Evolutionary conservation across 345 rosid genomes (phyloP).

Genomic region (Populus davidiana): DNA sequence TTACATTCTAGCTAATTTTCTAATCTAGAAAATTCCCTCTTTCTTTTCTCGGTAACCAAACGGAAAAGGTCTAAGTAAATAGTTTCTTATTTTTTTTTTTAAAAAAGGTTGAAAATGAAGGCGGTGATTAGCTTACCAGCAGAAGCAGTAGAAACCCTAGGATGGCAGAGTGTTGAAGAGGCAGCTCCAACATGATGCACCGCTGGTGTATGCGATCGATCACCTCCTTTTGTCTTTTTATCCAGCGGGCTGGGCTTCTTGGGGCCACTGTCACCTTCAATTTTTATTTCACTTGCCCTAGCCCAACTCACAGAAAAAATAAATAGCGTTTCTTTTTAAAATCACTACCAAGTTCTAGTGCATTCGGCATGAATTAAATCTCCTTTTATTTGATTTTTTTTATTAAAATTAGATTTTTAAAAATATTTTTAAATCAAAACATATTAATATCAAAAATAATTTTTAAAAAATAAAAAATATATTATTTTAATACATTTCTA

Average conservation of each 20-base stretch:
- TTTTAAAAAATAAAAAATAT: too few species aligned
- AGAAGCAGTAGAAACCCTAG: conserved; percentile 35
- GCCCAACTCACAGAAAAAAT: not conserved
- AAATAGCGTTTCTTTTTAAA: too few species aligned
- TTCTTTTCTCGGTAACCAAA: not conserved
- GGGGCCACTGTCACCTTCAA: not conserved
- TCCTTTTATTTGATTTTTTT: too few species aligned
- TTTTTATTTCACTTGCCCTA: not conserved
- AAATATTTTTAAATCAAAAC: too few species aligned
- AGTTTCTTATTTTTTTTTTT: not conserved
- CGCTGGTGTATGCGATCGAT: conserved; percentile 29
- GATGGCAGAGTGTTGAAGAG: conserved; percentile 18
- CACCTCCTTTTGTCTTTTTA: conserved; percentile 16
- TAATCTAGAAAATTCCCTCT: not conserved
- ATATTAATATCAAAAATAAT: too few species aligned
- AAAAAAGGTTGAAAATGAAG: not conserved
- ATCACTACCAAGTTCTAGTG: too few species aligned
- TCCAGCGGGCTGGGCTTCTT: not conserved
- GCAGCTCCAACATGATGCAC: conserved; percentile 28
- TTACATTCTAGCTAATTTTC: not conserved
- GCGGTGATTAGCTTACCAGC: conserved; percentile 16
- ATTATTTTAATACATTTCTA: too few species aligned
- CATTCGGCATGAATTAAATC: too few species aligned
- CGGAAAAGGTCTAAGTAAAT: not conserved
- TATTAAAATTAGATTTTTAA: too few species aligned